Evolutionary conservation across 305 asterid species (phyloP).

Genomic region (Andrographis paniculata): DNA sequence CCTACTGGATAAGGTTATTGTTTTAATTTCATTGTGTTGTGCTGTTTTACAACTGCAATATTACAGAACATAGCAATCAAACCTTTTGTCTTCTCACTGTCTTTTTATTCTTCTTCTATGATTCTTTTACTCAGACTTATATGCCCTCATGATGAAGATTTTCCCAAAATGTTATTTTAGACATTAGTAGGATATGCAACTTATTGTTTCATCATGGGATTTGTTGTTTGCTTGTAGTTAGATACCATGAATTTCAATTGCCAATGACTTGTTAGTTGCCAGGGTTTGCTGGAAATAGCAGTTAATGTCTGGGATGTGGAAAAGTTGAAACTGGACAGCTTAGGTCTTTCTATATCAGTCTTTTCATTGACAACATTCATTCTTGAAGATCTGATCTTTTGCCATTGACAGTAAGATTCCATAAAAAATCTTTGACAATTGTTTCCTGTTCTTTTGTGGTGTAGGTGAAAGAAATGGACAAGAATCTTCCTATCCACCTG

Average conservation of each 20-base stretch:
- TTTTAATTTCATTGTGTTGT: constrained; percentile 6
- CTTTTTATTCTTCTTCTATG: too few species aligned
- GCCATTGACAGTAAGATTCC: too few species aligned
- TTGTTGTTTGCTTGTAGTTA: neutral
- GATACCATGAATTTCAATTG: neutral
- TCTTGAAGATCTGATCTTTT: too few species aligned
- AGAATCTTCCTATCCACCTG: constrained; percentile 52
- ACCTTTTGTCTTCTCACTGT: neutral
- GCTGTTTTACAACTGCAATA: neutral
- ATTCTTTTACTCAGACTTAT: too few species aligned
- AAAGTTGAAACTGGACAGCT: too few species aligned
- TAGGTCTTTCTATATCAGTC: too few species aligned
- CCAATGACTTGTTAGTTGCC: neutral
- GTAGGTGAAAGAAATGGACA: constrained; percentile 70
- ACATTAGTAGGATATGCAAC: neutral
- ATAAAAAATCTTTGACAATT: constrained; percentile 5
- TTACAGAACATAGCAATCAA: neutral
- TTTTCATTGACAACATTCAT: too few species aligned
- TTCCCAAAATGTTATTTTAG: neutral
- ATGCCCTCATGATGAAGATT: neutral
- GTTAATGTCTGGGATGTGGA: too few species aligned
- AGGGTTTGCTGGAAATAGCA: neutral
- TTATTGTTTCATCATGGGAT: neutral
- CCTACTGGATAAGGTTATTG: constrained; percentile 57
- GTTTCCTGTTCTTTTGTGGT: constrained; percentile 15